Conservation (phyloP, 116 monocot genomes). For the Posidonia oceanica region DNA sequence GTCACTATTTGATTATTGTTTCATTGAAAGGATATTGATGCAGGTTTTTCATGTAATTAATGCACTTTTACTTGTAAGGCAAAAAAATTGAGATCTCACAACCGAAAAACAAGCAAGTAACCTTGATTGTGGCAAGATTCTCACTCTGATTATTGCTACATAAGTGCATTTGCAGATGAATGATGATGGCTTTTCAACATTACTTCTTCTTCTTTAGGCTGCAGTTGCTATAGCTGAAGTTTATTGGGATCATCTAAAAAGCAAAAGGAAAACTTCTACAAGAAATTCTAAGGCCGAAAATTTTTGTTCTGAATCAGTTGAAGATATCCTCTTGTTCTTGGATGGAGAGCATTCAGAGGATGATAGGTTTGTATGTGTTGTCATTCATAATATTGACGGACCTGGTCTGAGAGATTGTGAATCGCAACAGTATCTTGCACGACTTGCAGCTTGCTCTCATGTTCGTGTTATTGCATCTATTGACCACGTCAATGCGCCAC, state of each 20-base stretch:
- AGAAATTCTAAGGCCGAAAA: slow-evolving; percentile 24
- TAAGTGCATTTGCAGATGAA: too few species aligned
- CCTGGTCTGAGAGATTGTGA: slow-evolving; percentile 87
- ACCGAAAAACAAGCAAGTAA: too few species aligned
- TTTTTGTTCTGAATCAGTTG: slow-evolving; percentile 44
- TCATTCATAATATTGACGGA: slow-evolving; percentile 92
- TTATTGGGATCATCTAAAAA: slow-evolving; percentile 43
- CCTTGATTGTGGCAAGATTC: too few species aligned
- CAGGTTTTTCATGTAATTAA: too few species aligned
- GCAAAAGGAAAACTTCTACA: slow-evolving; percentile 24
- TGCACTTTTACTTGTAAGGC: too few species aligned
- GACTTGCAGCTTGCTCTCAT: slow-evolving; percentile 51
- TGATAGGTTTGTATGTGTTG: slow-evolving; percentile 48
- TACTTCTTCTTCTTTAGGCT: slow-evolving; percentile 20
- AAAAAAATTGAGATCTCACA: too few species aligned
- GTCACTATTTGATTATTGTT: too few species aligned
- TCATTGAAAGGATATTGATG: too few species aligned
- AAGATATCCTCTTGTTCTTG: slow-evolving; percentile 59
- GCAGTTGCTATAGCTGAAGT: slow-evolving; percentile 52
- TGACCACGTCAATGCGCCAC: slow-evolving; percentile 86
- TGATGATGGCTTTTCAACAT: too few species aligned
- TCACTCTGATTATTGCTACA: too few species aligned
- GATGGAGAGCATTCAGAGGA: slow-evolving; percentile 25
- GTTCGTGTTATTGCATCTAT: slow-evolving; percentile 71
- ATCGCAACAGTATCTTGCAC: slow-evolving; percentile 79